These are phyloP conservation scores for Dioscorea alata DNA, from an alignment of 106 monocot species.

Conservation along the genomic window DNA sequence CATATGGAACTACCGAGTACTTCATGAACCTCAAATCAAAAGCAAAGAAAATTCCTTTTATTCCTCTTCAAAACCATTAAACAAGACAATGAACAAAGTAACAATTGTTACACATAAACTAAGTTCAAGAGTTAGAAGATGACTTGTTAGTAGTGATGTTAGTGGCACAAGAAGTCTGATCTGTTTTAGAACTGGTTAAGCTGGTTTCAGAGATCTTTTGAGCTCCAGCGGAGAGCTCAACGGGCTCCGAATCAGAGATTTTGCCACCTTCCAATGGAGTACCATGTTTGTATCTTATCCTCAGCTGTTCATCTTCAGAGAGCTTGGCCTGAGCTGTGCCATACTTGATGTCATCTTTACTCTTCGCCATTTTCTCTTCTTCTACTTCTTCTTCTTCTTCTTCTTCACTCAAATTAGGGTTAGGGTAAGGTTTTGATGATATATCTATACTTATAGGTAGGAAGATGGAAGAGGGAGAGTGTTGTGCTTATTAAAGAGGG, in stretches of 20 bases:
- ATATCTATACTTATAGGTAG: too few species aligned
- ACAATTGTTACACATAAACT: too few species aligned
- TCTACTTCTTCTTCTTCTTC: background rate
- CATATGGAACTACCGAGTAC: too few species aligned
- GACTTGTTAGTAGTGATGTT: background rate
- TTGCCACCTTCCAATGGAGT: conserved; percentile 45
- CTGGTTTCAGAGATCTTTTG: background rate
- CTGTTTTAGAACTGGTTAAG: background rate
- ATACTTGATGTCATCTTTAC: conserved; percentile 31
- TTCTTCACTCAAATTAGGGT: too few species aligned
- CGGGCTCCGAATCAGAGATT: conserved; percentile 36
- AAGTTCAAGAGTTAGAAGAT: too few species aligned
- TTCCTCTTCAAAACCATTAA: too few species aligned
- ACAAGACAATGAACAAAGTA: too few species aligned
- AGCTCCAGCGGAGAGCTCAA: conserved; percentile 23
- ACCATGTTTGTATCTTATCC: conserved; percentile 40
- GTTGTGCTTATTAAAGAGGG: background rate
- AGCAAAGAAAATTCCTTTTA: too few species aligned
- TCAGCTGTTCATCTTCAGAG: conserved; percentile 44
- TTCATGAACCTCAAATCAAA: too few species aligned
- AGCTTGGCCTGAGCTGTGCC: conserved; percentile 39
- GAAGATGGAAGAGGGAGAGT: too few species aligned
- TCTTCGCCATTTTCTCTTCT: conserved; percentile 16
- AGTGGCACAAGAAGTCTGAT: background rate
- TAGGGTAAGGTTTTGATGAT: too few species aligned